phyloP scores from a whole-genome alignment of 805 yeast genomes.

The Sugiyamaella valdiviana region DNA sequence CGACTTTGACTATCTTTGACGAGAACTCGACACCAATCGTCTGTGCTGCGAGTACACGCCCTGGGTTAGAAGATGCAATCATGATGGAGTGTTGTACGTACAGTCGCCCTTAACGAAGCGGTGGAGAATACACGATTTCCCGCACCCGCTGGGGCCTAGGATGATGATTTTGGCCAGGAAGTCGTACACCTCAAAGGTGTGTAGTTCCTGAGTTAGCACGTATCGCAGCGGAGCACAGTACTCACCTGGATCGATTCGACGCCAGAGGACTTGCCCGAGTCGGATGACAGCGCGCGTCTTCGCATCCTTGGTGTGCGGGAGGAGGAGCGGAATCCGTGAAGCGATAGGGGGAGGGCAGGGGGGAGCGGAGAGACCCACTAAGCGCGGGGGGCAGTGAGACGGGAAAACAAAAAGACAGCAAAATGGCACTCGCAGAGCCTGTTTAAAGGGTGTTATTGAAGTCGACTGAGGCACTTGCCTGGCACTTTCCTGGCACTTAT shows the following conservation, averaged over 20 bases:
- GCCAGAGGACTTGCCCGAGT: slow-evolving; percentile 21
- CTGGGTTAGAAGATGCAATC: slow-evolving; percentile 14
- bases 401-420: too few species aligned
- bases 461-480: too few species aligned
- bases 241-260: slow-evolving; percentile 9
- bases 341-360: background rate
- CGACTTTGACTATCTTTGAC: slow-evolving; percentile 33
- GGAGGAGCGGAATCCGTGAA: background rate
- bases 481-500: too few species aligned
- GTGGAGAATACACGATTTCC: slow-evolving; percentile 42
- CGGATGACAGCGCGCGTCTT: slow-evolving; percentile 22
- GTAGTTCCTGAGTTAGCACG: slow-evolving; percentile 18
- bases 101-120: slow-evolving; percentile 35
- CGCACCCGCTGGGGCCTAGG: slow-evolving; percentile 44
- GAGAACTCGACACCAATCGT: slow-evolving; percentile 38
- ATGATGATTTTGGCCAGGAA: slow-evolving; percentile 36
- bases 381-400: too few species aligned
- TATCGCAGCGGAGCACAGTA: slow-evolving; percentile 13
- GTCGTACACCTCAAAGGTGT: slow-evolving; percentile 25
- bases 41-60: slow-evolving; percentile 32
- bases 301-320: slow-evolving; percentile 14
- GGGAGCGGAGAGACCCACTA: too few species aligned
- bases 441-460: too few species aligned
- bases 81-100: slow-evolving; percentile 12
- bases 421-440: too few species aligned